Base-by-base conservation (phyloP, 805 yeast species). In the Candida incommunis region DNA sequence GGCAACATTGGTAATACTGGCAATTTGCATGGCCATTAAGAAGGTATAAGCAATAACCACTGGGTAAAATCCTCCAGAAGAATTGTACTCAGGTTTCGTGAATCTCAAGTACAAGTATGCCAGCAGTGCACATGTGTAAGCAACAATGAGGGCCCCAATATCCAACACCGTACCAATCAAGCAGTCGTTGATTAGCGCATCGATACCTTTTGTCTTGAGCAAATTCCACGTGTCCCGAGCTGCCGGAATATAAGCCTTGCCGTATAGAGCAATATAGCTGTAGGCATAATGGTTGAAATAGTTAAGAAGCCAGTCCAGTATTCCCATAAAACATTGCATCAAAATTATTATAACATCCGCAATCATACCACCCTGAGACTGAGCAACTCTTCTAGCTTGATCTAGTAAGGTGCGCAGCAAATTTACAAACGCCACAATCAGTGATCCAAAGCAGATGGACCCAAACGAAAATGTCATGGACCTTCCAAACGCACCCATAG, bases 281-380 rank as follows among this genome's bases (percentile, higher is more conserved):
- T 82, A 84, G 4, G 96, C 94, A 58, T 85, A 88, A 59, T 82
- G 90, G 64, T 88, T 86, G 68, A 88, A 87, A 69, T 84, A 87
- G 48, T 78, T 71, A 21, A 83, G 82, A 42, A 81, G 50, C 92
- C 95, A 84, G 52, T 84, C 84, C 22, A 88, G 54, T 18, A 82
- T 62, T 3, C 79, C 72, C 40, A 85, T 61, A 23, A 82, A 55
- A 56, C 80, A 70, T 46, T 31, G 37, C 37, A n/a, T 16, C 18
- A 31, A 7, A 7, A 16, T 31, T 5, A 31, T 31, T 5, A 31
- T 31, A 50, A 78, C 66, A 11, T 74, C 76, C 7, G 74, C 74
- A 56, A 74, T 68, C 21, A 70, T 57, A 37, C 74, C 74, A 27
- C 77, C 77, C 25, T 71, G 71, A 25, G 65, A 66, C 22, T 73